phyloP scores from a whole-genome alignment of 2,329 filamentous ascomycete species.

The Venturia aucupariae region DNA sequence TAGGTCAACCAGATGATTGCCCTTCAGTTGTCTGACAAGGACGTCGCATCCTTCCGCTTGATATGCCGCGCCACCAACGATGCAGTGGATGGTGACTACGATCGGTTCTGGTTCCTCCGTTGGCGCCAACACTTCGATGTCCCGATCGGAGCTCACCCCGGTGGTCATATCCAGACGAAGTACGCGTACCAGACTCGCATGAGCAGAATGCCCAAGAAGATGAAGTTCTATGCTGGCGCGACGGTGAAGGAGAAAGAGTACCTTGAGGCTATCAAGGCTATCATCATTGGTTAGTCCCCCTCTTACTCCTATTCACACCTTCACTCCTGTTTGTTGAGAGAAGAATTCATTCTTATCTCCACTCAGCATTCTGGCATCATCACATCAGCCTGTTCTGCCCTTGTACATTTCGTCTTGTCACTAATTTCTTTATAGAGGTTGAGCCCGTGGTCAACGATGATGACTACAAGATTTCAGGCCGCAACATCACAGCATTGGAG shows the following conservation, averaged over 20 bases:
- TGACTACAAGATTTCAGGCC: not conserved
- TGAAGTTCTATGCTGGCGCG: conserved; percentile 21
- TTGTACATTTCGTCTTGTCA: not conserved
- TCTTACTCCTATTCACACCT: too few relatives aligned
- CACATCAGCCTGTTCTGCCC: not conserved
- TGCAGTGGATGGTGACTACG: conserved; percentile 31
- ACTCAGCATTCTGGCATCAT: not conserved
- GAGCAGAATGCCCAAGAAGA: conserved; percentile 20
- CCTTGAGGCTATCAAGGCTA: conserved; percentile 3
- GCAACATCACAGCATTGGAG: not conserved
- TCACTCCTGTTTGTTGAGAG: not conserved
- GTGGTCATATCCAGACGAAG: conserved; percentile 20
- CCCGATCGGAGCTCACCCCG: conserved; percentile 17
- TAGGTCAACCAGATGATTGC: conserved; percentile 35
- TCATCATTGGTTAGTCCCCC: conserved; percentile 7
- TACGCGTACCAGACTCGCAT: conserved; percentile 27
- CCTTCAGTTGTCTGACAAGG: conserved; percentile 32
- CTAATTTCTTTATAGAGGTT: not conserved
- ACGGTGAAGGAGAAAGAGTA: conserved; percentile 22
- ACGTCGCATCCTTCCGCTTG: conserved; percentile 33
- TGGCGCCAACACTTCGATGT: conserved; percentile 36
- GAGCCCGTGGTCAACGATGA: not conserved
- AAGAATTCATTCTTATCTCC: not conserved
- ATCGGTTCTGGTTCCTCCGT: conserved; percentile 38
- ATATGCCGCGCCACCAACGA: conserved; percentile 31